Evolutionary conservation across 1,284 basidiomycete genomes (phyloP).

Genomic region (Dichomitus squalens): DNA sequence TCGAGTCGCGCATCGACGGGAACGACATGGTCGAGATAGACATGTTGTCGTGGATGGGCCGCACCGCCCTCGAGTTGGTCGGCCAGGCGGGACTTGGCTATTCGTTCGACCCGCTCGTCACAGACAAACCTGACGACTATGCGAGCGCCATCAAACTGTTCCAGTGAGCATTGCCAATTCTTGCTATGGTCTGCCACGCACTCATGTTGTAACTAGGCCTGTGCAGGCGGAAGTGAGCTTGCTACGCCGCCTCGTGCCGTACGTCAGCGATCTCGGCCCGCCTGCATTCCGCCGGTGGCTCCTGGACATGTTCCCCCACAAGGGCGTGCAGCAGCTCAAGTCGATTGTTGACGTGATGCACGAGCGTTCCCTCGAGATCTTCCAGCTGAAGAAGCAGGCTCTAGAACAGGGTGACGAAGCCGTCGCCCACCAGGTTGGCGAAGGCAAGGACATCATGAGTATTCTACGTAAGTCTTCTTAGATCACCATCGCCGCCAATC

Average conservation of each 20-base stretch:
- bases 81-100: conserved; percentile 40
- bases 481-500: background rate
- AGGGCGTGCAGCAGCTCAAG: conserved; percentile 15
- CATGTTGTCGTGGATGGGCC: conserved; percentile 36
- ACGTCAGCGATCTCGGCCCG: conserved; percentile 6
- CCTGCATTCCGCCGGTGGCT: conserved; percentile 19
- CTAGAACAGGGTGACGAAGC: conserved; percentile 31
- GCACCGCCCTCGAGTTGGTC: conserved; percentile 39
- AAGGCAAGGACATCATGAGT: conserved; percentile 36
- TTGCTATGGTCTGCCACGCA: background rate
- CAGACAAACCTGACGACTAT: conserved; percentile 27
- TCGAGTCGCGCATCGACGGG: conserved; percentile 14
- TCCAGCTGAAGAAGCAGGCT: conserved; percentile 26
- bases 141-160: conserved; percentile 13
- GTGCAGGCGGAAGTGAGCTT: background rate
- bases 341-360: conserved; percentile 25
- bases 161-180: background rate
- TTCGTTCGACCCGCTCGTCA: conserved; percentile 36
- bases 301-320: conserved; percentile 19
- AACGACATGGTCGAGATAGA: conserved; percentile 30
- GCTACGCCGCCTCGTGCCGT: conserved; percentile 7
- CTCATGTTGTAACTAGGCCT: background rate
- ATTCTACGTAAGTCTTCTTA: background rate
- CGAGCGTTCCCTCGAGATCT: conserved; percentile 19
- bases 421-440: conserved; percentile 29